Evolutionary conservation across 2,329 filamentous ascomycete genomes (phyloP), one percentile per base, ranked within the genome.

Genomic region (Cercospora janseana): DNA sequence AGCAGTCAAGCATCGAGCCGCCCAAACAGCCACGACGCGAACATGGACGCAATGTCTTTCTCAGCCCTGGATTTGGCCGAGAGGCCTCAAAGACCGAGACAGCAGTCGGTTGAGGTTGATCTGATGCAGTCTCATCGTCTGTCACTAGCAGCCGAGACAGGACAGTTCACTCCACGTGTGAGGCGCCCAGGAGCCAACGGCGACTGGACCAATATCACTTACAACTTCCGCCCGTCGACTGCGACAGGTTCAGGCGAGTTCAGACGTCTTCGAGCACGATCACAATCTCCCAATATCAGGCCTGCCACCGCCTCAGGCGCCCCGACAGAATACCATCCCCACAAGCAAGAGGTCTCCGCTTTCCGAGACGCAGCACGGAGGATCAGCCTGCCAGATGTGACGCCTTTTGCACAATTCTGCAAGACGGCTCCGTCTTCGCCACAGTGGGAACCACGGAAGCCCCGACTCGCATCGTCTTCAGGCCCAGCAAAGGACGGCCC

Each of bases 121-220:
- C 61, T 75, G 20, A 70, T 76, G 48, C 68, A 74, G 47, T 74
- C 61, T 50, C 73, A 76, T 55, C 73, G 75, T 24, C 62, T 74
- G 46, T 76, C 74, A 4, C 75, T 76, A 55, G 74, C 73, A 24
- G 75, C 75, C 13, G 75, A 77, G 61, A 77, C 72, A 27, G 75
- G 75, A 12, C 74, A 76, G 54, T 66, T 77, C 18, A 61, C 60
- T 8, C 65, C 66, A 9, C 56, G 63, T 13, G 45, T 49, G 8
- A 51, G 60, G 6, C 20, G 46, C 20, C 46, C 55, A 3, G 53
- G 54, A 7, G 32, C 49, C 8, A 60, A 60, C 42, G 45, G 51
- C 10, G 49, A 52, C 10, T 58, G 49, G 55, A 46, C 52, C 6
- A 53, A 46, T 27, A 46, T 54, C 27, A 35, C 45, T 18, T 42